Evolutionary conservation across 2,329 filamentous ascomycete genomes (phyloP), one percentile per base, ranked within the genome.

Genomic region (Claviceps cyperi): DNA sequence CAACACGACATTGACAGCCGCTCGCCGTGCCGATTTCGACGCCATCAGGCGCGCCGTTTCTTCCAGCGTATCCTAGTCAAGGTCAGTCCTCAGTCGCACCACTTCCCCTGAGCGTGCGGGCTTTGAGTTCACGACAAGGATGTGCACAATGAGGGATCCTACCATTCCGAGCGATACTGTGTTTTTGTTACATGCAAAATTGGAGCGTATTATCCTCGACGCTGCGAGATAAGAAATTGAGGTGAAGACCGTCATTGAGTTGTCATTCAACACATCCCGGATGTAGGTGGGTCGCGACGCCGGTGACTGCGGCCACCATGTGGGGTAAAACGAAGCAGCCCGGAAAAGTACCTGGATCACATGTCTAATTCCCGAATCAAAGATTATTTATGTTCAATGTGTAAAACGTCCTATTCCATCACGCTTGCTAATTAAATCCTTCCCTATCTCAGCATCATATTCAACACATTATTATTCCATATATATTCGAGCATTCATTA

Each of bases 21-120:
- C 68, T 53, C 73, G 68, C 58, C 73, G 72, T n/a, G 73, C 70
- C 8, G 69, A 64, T 54, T 72, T 71, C 51, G 76, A 78, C 39
- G 75, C 77, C 17, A 68, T 64, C 28, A 64, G 64, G 52, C 65
- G 62, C 32, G 58, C 60, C 11, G 64, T 62, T 50, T 68, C 64
- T 52, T 63, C 59, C 22, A 69, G 49, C n/a, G 61, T 59, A 48
- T 68, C 65, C 66, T 68, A 50, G 28, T 32, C 9, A 4, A 11
- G 9, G 28, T 32, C 28, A 32, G 28, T 32, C 28, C 28, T 32
- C 28, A 32, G 28, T 32, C 28, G 11, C 28, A 32, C 9, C 28
- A 32, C 28, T 32, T 32, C 28, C 28, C 28, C 28, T 32, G 28
- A 32, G 1, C 28, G 9, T 9, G 28, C 28, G 28, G 9, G 28